phyloP scores from a whole-genome alignment of 345 rosid genomes.

The Zanthoxylum bungeanum region DNA sequence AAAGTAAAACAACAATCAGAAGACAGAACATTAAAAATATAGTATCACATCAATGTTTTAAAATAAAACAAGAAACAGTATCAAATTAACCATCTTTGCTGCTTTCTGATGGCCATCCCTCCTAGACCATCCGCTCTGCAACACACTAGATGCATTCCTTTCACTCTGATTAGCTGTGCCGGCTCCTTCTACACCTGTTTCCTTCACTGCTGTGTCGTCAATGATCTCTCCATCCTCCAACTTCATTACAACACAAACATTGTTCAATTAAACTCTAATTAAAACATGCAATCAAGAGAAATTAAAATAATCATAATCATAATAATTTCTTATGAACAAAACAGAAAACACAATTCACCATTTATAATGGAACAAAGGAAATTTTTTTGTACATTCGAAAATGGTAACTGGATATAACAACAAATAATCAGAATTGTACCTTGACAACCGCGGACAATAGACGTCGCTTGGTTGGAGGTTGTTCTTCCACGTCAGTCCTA shows the following conservation, averaged over 20 bases:
- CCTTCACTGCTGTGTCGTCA: constrained; percentile 30
- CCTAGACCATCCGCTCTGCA: constrained; percentile 47
- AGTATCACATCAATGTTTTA: constrained; percentile 2
- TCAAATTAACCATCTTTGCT: constrained; percentile 40
- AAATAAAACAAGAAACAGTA: neutral
- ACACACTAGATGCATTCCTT: constrained; percentile 33
- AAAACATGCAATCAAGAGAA: neutral
- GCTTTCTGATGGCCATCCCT: constrained; percentile 57
- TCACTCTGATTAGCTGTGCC: constrained; percentile 30
- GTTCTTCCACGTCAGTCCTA: constrained; percentile 63
- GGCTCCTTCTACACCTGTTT: constrained; percentile 30
- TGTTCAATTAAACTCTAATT: neutral
- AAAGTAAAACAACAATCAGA: constrained; percentile 9
- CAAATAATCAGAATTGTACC: constrained; percentile 31
- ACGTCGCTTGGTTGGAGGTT: constrained; percentile 84
- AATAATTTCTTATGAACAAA: neutral
- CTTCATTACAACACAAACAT: constrained; percentile 30
- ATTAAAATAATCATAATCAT: neutral
- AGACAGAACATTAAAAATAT: neutral
- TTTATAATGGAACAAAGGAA: neutral
- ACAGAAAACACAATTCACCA: neutral
- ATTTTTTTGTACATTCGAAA: neutral
- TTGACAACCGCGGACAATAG: constrained; percentile 89
- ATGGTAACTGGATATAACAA: neutral
- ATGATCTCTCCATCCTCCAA: constrained; percentile 74